phyloP scores from a whole-genome alignment of 2,329 filamentous ascomycete genomes.

The Curvularia sp. region DNA sequence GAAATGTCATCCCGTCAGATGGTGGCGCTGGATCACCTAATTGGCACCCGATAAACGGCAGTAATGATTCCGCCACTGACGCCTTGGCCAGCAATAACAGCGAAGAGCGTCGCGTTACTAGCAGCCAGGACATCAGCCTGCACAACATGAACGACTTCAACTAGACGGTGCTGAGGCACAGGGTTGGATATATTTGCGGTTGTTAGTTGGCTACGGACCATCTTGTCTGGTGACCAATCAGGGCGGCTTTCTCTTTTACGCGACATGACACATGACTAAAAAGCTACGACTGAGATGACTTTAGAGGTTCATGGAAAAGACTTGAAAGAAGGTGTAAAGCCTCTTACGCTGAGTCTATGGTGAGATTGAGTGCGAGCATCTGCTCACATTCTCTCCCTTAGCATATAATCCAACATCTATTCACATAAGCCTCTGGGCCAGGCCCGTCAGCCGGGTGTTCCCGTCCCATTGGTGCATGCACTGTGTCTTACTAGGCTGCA shows the following conservation, averaged over 20 bases:
- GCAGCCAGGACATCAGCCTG: slow-evolving; percentile 65
- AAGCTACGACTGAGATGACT: slow-evolving; percentile 13
- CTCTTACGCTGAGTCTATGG: neutral
- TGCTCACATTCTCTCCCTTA: slow-evolving; percentile 12
- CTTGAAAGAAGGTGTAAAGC: slow-evolving; percentile 3
- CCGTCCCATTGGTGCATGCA: slow-evolving; percentile 12
- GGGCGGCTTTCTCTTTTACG: slow-evolving; percentile 2
- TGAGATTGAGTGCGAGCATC: slow-evolving; percentile 14
- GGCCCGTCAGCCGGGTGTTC: slow-evolving; percentile 10
- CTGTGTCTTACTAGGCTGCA: slow-evolving; percentile 7
- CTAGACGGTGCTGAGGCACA: slow-evolving; percentile 12
- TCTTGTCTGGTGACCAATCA: neutral
- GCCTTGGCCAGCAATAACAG: slow-evolving; percentile 28
- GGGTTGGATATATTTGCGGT: neutral
- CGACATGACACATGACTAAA: slow-evolving; percentile 8
- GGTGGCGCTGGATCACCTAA: slow-evolving; percentile 33
- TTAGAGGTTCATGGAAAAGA: slow-evolving; percentile 3
- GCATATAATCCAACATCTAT: slow-evolving; percentile 14
- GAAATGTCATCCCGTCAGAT: slow-evolving; percentile 63
- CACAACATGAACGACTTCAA: slow-evolving; percentile 61
- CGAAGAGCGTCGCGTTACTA: slow-evolving; percentile 50
- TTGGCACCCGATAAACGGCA: slow-evolving; percentile 35
- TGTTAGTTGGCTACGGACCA: neutral
- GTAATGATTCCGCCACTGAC: slow-evolving; percentile 25
- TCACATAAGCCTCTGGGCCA: slow-evolving; percentile 13